Percentiles rank a stretch among this genome's conserved stretches.
These are phyloP conservation scores for Silybum marianum DNA, from an alignment of 129 eudicot genomes.

Conservation along the genomic window DNA sequence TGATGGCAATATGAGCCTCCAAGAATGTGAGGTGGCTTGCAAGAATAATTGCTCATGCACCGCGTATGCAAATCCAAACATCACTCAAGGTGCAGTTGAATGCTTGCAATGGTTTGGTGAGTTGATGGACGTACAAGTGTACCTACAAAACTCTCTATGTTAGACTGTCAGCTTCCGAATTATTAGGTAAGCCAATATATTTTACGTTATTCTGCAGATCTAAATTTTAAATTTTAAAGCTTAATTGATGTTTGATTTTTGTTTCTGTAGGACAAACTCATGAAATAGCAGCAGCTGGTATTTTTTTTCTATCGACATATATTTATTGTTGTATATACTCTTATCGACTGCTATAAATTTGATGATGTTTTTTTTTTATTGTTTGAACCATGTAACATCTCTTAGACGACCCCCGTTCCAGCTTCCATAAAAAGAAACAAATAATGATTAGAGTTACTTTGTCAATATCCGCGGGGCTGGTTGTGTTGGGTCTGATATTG, in stretches of 20 bases:
- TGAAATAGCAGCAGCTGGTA: neutral
- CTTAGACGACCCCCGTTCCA: neutral
- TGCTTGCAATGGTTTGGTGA: constrained; percentile 48
- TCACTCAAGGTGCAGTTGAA: constrained; percentile 39
- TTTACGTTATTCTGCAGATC: neutral
- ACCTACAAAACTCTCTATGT: constrained; percentile 18
- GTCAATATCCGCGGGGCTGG: constrained; percentile 9
- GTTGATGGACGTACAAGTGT: constrained; percentile 21
- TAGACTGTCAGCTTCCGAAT: constrained; percentile 32
- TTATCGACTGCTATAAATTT: neutral
- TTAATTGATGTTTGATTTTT: neutral
- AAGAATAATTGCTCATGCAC: constrained; percentile 31
- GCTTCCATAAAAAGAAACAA: constrained; percentile 23
- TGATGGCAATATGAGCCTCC: neutral
- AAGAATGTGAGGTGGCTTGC: constrained; percentile 35
- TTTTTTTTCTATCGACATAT: neutral
- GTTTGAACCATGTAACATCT: neutral
- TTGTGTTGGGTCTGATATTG: constrained; percentile 27
- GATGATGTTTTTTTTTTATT: neutral
- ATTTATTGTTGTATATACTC: too few species aligned
- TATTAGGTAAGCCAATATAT: constrained; percentile 17
- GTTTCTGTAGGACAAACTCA: neutral
- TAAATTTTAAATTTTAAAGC: neutral
- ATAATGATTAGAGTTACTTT: constrained; percentile 16
- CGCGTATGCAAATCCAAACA: constrained; percentile 37